Percentiles rank a stretch among this genome's conserved stretches.
Evolutionary conservation across 2,329 filamentous ascomycete genomes (phyloP).

Genomic region (Didymella pinodella): DNA sequence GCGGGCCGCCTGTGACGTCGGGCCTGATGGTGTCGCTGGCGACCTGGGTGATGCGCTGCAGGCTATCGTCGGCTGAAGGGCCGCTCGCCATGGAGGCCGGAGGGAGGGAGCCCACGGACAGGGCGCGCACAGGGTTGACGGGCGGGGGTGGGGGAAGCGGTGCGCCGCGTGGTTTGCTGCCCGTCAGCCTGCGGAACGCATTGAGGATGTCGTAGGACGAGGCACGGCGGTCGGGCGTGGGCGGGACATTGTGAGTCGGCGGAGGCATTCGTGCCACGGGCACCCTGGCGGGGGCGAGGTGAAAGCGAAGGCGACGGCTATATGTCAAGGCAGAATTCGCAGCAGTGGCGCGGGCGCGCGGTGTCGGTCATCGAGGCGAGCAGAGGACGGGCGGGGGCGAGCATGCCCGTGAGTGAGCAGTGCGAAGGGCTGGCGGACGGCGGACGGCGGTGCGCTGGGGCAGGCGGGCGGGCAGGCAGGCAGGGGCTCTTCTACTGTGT

Average conservation of each 20-base stretch:
- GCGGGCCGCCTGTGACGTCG: slow-evolving; percentile 47
- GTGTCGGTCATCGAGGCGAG: slow-evolving; percentile 16
- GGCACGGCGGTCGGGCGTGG: slow-evolving; percentile 50
- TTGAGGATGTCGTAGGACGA: slow-evolving; percentile 50
- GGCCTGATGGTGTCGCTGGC: slow-evolving; percentile 29
- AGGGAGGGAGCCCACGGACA: slow-evolving; percentile 37
- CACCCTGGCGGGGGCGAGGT: slow-evolving; percentile 12
- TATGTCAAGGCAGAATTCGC: slow-evolving; percentile 10
- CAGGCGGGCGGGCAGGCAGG: neutral
- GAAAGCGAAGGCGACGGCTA: slow-evolving; percentile 2
- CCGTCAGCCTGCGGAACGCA: slow-evolving; percentile 49
- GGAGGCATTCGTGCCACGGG: slow-evolving; percentile 49
- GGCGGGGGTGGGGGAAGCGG: slow-evolving; percentile 43
- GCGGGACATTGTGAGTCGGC: slow-evolving; percentile 44
- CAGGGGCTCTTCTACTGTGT: neutral
- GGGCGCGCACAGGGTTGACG: slow-evolving; percentile 41
- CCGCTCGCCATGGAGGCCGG: slow-evolving; percentile 35
- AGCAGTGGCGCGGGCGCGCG: slow-evolving; percentile 25
- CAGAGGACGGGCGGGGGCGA: slow-evolving; percentile 6
- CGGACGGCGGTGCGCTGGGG: neutral
- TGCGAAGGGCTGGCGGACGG: neutral
- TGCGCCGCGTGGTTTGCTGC: slow-evolving; percentile 47
- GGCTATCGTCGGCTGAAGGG: slow-evolving; percentile 37
- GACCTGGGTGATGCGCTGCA: slow-evolving; percentile 38
- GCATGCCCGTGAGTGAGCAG: slow-evolving; percentile 8